Evolutionary conservation across 1,284 basidiomycete genomes (phyloP), one percentile per base, ranked within the genome.

Genomic region (Trichosporon sp.): DNA sequence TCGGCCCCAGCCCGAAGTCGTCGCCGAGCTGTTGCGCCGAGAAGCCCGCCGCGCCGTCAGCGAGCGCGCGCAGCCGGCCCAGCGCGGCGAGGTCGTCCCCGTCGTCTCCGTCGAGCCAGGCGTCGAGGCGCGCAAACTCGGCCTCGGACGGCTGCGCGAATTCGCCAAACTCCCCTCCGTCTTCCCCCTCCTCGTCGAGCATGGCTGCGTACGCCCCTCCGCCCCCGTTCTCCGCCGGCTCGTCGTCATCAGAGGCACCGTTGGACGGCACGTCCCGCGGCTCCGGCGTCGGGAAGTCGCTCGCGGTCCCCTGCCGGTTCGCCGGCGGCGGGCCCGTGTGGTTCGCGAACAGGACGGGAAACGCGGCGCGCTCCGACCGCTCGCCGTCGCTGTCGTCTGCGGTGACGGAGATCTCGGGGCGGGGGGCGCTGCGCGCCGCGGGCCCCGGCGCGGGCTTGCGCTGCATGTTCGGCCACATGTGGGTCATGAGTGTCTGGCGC

Each of bases 381-480:
- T 76, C 71, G 58, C 68, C 65, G 21, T 67, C 62, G 15, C 47
- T 60, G 27, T 47, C 66, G 34, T 27, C 65, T 3, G n/a, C 56
- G 15, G 23, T 23, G 15, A 68, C 53, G 9, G 32, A 29, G 29
- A 65, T 29, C n/a, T 71, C 69, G 5, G 71, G 71, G 2, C 68
- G 64, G 0, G 71, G 68, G 2, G 63, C 38, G 23, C 56, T 44
- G 27, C 68, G 65, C 0, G 42, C 56, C 4, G 15, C 31, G 6
- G 27, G 18, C 2, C 65, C 34, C 1, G 47, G 47, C 0, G 65
- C 44, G 0, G 64, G 47, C 51, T 69, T 71, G 9, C 79, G 75
- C 11, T 60, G 29, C 79, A 82, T 80, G n/a, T 72, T 73, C 1
- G 79, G 78, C 80, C 80, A 82, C 68, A 81, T 72, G 66, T 82